These are phyloP conservation scores for Aspergillus pseudoviridinutans DNA, from an alignment of 2,329 filamentous ascomycete genomes.

Conservation along the genomic window DNA sequence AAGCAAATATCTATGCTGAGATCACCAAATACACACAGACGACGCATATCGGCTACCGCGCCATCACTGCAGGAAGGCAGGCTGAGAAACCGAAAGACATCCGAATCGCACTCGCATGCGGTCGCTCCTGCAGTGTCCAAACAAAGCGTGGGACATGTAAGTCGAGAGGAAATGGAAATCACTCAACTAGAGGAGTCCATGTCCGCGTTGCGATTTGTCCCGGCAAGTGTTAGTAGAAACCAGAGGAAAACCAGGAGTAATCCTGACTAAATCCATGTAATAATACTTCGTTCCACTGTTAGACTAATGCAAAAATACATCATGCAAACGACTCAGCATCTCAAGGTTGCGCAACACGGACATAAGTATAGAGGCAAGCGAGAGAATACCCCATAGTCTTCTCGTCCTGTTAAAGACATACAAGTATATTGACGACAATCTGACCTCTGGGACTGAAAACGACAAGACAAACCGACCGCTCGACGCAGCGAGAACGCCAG, in stretches of 20 bases:
- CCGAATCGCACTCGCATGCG: conserved; percentile 18
- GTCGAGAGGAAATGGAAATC: conserved; percentile 28
- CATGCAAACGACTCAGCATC: not conserved
- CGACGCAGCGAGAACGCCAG: not conserved
- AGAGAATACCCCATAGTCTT: not conserved
- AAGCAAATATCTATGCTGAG: conserved; percentile 73
- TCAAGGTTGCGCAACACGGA: not conserved
- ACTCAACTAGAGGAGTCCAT: conserved; percentile 40
- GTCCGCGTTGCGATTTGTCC: conserved; percentile 44
- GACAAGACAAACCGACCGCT: not conserved
- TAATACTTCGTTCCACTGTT: not conserved
- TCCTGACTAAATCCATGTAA: conserved; percentile 9
- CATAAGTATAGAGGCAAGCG: not conserved
- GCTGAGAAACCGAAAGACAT: conserved; percentile 28
- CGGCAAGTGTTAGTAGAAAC: conserved; percentile 36
- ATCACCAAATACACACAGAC: conserved; percentile 25
- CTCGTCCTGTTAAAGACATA: not conserved
- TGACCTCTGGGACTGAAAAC: not conserved
- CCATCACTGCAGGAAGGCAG: conserved; percentile 32
- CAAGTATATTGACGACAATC: not conserved
- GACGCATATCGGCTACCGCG: conserved; percentile 32
- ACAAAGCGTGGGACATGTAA: not conserved
- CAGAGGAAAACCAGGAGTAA: conserved; percentile 17
- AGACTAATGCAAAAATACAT: not conserved
- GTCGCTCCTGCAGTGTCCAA: not conserved